Percentiles rank a stretch among this genome's conserved stretches.
These are phyloP conservation scores for Fusarium mexicanum DNA, from an alignment of 2,329 filamentous ascomycete genomes.

Conservation along the genomic window DNA sequence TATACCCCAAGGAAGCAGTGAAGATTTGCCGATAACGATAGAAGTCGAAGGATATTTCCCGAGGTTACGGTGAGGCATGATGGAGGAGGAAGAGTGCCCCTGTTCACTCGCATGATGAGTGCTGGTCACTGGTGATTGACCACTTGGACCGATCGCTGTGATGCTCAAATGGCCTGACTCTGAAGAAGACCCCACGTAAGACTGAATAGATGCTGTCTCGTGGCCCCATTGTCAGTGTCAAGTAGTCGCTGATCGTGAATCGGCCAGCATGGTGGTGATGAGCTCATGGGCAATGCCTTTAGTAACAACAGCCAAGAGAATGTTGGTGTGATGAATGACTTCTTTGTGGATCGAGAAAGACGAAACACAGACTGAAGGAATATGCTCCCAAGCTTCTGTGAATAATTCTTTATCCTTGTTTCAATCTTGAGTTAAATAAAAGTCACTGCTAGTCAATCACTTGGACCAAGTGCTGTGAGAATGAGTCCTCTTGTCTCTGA, in stretches of 20 bases:
- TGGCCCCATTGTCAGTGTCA: no score
- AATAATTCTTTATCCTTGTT: no score
- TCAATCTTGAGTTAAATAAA: accelerated
- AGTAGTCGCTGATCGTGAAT: not conserved
- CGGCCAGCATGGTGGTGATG: not conserved
- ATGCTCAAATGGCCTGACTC: not conserved
- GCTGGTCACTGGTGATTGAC: no score
- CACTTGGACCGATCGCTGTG: not conserved
- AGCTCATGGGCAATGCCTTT: accelerated
- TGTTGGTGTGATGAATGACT: no score
- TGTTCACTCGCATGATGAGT: no score
- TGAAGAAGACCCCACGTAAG: not conserved
- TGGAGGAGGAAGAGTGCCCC: not conserved
- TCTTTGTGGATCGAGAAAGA: not conserved
- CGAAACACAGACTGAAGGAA: accelerated
- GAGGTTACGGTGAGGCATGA: no score
- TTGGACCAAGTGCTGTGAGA: accelerated
- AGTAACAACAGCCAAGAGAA: accelerated
- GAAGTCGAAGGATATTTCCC: not conserved
- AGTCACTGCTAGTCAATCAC: accelerated
- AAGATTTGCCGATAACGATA: not conserved
- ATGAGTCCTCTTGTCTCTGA: not conserved
- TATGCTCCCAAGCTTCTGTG: not conserved
- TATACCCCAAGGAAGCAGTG: not conserved
- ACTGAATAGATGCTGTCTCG: no score